A percentile compares a stretch with the other conserved stretches of the same genome.
Evolutionary conservation across 352 stramenopile species (phyloP).

Genomic region (Thalassiosira livingstoniorum): DNA sequence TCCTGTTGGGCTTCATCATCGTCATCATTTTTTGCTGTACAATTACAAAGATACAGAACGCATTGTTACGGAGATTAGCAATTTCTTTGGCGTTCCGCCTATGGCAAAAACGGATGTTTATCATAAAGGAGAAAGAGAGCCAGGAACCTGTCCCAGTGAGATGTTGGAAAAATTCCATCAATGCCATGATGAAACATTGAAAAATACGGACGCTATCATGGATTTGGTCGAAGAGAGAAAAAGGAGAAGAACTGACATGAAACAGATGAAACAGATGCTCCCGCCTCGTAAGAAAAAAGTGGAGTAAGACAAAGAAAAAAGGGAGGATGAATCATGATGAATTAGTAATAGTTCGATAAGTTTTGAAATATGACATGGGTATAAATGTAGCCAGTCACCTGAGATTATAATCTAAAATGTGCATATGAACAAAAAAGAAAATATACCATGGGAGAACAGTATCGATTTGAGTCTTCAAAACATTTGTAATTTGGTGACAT

Average conservation of each 20-base stretch:
- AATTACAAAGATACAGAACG: constrained; percentile 34
- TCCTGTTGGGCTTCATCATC: constrained; percentile 19
- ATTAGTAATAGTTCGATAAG: not conserved
- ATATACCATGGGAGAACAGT: no score
- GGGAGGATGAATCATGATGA: not conserved
- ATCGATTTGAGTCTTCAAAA: no score
- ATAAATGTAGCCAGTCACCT: no score
- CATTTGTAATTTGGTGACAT: no score
- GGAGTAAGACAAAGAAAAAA: not conserved
- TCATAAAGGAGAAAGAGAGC: constrained; percentile 18
- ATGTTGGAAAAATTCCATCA: constrained; percentile 44
- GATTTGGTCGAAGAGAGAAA: constrained; percentile 25
- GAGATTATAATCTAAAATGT: no score
- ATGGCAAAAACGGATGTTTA: constrained; percentile 25
- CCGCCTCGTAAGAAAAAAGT: not conserved
- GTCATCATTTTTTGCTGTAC: constrained; percentile 51
- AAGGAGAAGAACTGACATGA: not conserved
- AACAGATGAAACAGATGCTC: not conserved
- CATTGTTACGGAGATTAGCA: constrained; percentile 32
- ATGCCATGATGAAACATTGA: constrained; percentile 43
- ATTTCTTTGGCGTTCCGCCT: constrained; percentile 36
- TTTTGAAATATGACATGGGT: no score
- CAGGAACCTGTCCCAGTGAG: constrained; percentile 27
- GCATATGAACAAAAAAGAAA: no score
- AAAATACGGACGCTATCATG: constrained; percentile 28